Percentiles rank a stretch among this genome's conserved stretches.
Conservation (phyloP, 2,329 filamentous ascomycete genomes). For the Pseudogymnoascus sp. region DNA sequence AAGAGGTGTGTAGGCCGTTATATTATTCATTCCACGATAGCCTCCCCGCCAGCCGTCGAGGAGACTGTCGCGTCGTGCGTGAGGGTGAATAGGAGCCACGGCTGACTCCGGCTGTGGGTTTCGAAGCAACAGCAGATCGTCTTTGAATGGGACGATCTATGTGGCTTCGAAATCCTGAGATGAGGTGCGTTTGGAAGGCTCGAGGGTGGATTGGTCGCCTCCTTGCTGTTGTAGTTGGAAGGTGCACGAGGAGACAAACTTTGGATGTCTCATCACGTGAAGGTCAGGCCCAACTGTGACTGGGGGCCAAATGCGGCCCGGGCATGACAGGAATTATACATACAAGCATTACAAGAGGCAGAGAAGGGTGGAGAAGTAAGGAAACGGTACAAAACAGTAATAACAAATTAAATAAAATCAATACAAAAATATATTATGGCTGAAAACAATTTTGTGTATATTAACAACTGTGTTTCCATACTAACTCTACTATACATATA, state of each 20-base stretch:
- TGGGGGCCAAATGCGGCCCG: not conserved
- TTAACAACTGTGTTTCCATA: not conserved
- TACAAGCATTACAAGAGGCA: not conserved
- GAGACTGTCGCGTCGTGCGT: slow-evolving; percentile 44
- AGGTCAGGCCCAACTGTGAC: not conserved
- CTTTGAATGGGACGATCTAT: not conserved
- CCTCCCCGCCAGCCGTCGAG: slow-evolving; percentile 49
- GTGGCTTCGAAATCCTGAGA: not conserved
- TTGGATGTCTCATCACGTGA: slow-evolving; percentile 1
- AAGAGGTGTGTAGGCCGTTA: slow-evolving; percentile 68
- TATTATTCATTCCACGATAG: slow-evolving; percentile 47
- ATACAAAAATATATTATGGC: not conserved
- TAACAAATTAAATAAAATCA: not conserved
- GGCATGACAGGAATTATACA: not conserved
- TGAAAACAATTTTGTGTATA: not conserved
- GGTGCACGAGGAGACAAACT: slow-evolving; percentile 4
- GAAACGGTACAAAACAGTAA: not conserved
- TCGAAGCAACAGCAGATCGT: not conserved
- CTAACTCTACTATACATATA: not conserved
- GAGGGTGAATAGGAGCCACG: slow-evolving; percentile 48
- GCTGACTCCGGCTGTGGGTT: not conserved
- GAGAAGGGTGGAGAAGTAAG: not conserved
- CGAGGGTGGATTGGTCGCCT: not conserved
- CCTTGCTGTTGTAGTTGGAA: not conserved
- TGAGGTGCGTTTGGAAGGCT: not conserved